These are phyloP conservation scores for Fusarium sulawesiense DNA, from an alignment of 2,329 filamentous ascomycete genomes.

Conservation along the genomic window DNA sequence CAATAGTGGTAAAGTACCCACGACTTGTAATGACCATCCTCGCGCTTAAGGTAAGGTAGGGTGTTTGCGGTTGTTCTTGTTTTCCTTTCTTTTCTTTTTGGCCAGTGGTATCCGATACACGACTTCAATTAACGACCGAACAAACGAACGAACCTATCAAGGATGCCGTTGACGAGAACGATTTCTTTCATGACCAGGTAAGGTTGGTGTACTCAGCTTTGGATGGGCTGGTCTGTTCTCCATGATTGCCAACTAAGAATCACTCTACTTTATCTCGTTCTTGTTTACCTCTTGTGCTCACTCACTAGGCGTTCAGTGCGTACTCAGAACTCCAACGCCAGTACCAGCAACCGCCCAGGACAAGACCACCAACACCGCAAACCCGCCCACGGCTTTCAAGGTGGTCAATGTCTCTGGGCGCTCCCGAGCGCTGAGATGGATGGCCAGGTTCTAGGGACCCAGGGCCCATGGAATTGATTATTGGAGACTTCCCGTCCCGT, in stretches of 20 bases:
- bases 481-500: conserved; percentile 40
- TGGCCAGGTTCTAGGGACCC: conserved; percentile 9
- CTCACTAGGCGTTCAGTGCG: conserved; percentile 20
- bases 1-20: conserved; percentile 9
- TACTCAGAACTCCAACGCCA: background rate
- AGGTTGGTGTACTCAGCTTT: background rate
- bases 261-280: background rate
- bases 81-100: background rate
- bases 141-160: conserved; percentile 2
- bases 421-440: conserved; percentile 38
- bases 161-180: conserved; percentile 18
- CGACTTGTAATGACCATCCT: conserved; percentile 12
- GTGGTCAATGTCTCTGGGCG: conserved; percentile 32
- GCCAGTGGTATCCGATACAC: conserved; percentile 25
- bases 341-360: background rate
- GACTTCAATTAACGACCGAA: background rate
- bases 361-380: conserved; percentile 3
- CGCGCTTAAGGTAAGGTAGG: conserved; percentile 1
- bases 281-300: background rate
- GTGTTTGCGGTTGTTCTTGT: conserved; percentile 19
- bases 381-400: conserved; percentile 9
- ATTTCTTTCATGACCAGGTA: conserved; percentile 4
- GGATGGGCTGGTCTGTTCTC: background rate
- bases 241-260: conserved; percentile 5
- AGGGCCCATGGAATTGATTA: conserved; percentile 13